A percentile compares a stretch with the other conserved stretches of the same genome.
Conservation (phyloP, 1,284 basidiomycete species). For the Ustilago curta region DNA sequence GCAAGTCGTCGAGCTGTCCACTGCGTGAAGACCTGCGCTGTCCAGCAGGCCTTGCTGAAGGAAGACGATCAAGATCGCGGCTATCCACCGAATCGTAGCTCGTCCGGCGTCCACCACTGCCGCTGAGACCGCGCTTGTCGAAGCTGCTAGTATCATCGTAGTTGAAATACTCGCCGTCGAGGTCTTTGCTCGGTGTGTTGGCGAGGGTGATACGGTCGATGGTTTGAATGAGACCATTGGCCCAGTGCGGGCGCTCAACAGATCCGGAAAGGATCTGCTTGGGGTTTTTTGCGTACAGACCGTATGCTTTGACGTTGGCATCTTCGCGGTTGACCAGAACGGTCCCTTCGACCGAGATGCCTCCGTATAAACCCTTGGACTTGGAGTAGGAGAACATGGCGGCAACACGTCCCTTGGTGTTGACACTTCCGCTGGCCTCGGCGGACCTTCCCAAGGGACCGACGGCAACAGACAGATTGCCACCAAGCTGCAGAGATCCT, state of each 20-base stretch:
- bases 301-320: slow-evolving; percentile 70
- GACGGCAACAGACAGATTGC: slow-evolving; percentile 78
- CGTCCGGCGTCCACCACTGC: slow-evolving; percentile 28
- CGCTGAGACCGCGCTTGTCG: slow-evolving; percentile 25
- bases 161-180: slow-evolving; percentile 46
- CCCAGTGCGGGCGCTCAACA: slow-evolving; percentile 55
- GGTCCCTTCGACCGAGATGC: slow-evolving; percentile 87
- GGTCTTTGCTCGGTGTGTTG: slow-evolving; percentile 51
- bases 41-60: neutral
- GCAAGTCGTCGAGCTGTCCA: slow-evolving; percentile 26
- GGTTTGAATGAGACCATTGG: slow-evolving; percentile 42
- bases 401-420: slow-evolving; percentile 86
- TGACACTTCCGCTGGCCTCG: slow-evolving; percentile 88
- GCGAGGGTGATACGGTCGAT: slow-evolving; percentile 57
- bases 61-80: slow-evolving; percentile 23
- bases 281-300: slow-evolving; percentile 47
- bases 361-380: slow-evolving; percentile 90
- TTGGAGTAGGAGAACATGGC: slow-evolving; percentile 93
- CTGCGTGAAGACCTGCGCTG: slow-evolving; percentile 13
- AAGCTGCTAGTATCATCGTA: slow-evolving; percentile 49
- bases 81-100: slow-evolving; percentile 45
- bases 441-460: slow-evolving; percentile 94
- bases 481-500: slow-evolving; percentile 84
- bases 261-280: slow-evolving; percentile 62
- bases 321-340: slow-evolving; percentile 96